Base-by-base conservation (phyloP, 1,139 yeast species). In the Debaryomyces udenii region DNA sequence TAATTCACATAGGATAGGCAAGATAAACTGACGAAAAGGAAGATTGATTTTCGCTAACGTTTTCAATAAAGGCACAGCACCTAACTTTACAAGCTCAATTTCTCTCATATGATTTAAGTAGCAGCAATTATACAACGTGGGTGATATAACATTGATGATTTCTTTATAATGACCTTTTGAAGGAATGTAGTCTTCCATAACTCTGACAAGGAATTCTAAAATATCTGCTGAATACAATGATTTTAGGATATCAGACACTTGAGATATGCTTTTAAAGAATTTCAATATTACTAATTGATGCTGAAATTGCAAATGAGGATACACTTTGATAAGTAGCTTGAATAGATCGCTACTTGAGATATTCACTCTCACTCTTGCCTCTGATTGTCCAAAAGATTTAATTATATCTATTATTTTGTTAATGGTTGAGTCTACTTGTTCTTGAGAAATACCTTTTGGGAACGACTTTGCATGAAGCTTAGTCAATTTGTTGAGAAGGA, bases 1-100 rank as follows among this genome's bases (percentile, higher is more conserved):
- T 53, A 84, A 64, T 45, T 83, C 88, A 55, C 86, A 81, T 14
- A 84, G 50, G 13, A 83, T 66, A 0, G 88, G 90, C 20, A 82
- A 61, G 0, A 83, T 74, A 49, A 80, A 81, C 51, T 83, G 87
- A 20, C 81, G 68, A 44, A 81, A 72, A 7, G 83, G 80, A 5
- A 78, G 56, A 41, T 77, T 74, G 13, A 68, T 66, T 27, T 60
- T 57, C 3, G 80, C 66, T 17, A 81, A 62, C 7, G 66, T 64
- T 47, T 72, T 72, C 40, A 83, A 65, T 9, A 68, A 57, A 0
- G 85, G 81, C 2, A 83, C 62, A 1, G 76, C 73, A 1, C 86
- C 88, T 35, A 76, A 57, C 26, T 62, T 61, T 3, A 81, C 80
- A 10, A 83, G 63, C 43, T 79, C 83, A 2, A 65, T 61, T 50